Base-by-base conservation (phyloP, 1,139 yeast genomes). In the Zygoascus hellenicus region DNA sequence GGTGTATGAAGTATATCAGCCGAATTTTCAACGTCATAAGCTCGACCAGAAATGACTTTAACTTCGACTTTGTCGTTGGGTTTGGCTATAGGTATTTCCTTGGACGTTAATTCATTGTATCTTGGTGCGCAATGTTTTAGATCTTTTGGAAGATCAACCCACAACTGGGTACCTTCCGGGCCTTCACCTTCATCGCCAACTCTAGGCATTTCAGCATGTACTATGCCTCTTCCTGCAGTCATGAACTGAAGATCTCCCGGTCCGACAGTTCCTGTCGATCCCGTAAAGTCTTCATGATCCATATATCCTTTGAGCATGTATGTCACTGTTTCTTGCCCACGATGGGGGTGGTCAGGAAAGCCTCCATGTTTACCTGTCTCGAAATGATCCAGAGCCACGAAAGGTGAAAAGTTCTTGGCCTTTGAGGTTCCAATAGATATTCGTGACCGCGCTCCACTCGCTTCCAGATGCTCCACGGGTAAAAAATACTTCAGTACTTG, bases 271-370 rank as follows among this genome's bases (percentile, higher is more conserved):
- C 96, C 96, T 48, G 77, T 75, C 32, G 83, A 72, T 1, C 96
- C 96, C 2, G 95, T 85, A 69, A 88, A 87, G 65, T 89, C 97
- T 64, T 87, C 96, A 64, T 89, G 97, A 28, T 94, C 90, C 66
- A 89, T 71, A 50, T 79, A 81, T 43, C 96, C 96, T 48, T 78
- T 73, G 51, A 81, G 66, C 48, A 88, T 69, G 58, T 82, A 78
- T 2, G 96, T 83, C 51, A 89, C 79, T 26, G 96, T 89, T 65
- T 87, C 96, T 66, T 86, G 94, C 28, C 95, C 96, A 51, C 87
- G 77, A 65, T 89, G 97, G 7, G 26, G 26, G 7, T 22, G 26
- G 7, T 22, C 26, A 7, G 26, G 26, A 7, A 22, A 22, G 4
- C 26, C 26, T 4, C 26, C 26, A 22, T 22, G 26, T 22, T 22